Conservation (phyloP, 305 asterid genomes). For the Rubia peregrina region DNA sequence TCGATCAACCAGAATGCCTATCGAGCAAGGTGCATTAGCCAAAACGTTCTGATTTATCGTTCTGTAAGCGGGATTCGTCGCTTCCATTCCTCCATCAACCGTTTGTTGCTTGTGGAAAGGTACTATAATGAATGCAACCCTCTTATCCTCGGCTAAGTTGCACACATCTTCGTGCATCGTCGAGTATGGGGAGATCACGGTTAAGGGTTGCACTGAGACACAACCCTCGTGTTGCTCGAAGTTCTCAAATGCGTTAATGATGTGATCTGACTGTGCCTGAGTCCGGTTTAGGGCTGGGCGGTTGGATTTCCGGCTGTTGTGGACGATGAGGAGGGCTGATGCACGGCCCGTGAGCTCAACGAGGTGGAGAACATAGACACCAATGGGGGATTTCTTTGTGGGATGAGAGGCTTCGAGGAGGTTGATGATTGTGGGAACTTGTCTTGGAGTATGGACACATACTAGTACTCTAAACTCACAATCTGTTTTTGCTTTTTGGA, state of each 20-base stretch:
- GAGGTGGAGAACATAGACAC: conserved; percentile 61
- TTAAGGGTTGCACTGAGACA: conserved; percentile 64
- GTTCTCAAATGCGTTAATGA: conserved; percentile 77
- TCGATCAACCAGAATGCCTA: conserved; percentile 78
- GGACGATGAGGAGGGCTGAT: conserved; percentile 82
- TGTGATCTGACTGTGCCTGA: conserved; percentile 83
- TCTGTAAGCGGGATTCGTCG: conserved; percentile 55
- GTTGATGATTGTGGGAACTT: conserved; percentile 77
- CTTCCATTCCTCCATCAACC: conserved; percentile 84
- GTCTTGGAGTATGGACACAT: conserved; percentile 69
- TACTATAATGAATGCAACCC: conserved; percentile 49
- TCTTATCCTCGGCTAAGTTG: conserved; percentile 65
- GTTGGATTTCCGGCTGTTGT: conserved; percentile 48
- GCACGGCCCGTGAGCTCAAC: conserved; percentile 90
- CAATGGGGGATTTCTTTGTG: conserved; percentile 58
- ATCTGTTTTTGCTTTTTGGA: conserved; percentile 52
- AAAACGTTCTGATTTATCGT: conserved; percentile 65
- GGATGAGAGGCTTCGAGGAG: conserved; percentile 81
- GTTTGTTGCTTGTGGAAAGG: conserved; percentile 93
- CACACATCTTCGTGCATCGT: conserved; percentile 90
- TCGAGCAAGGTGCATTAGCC: conserved; percentile 67
- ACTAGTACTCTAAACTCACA: conserved; percentile 54
- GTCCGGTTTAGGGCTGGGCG: conserved; percentile 63
- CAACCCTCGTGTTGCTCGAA: conserved; percentile 57
- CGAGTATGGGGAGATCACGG: conserved; percentile 83